Conservation (phyloP, 768 basidiomycete genomes). For the Tylopilus felleus region DNA sequence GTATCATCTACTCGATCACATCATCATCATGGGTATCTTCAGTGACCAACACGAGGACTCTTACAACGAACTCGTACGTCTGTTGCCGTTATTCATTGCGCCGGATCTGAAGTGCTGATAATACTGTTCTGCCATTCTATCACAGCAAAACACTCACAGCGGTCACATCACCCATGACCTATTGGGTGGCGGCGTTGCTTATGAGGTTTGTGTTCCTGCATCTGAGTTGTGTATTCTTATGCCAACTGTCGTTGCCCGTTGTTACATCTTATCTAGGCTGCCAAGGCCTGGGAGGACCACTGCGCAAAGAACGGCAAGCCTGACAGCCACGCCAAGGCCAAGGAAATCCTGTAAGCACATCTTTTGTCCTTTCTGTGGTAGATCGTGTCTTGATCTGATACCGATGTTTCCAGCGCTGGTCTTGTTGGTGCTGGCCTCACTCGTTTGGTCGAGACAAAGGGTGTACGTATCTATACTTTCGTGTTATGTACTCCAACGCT, state of each 20-base stretch:
- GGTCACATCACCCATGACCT: constrained; percentile 11
- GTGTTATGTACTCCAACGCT: background rate
- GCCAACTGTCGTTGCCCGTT: background rate
- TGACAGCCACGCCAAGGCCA: constrained; percentile 18
- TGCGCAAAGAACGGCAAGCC: constrained; percentile 12
- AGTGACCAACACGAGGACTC: background rate
- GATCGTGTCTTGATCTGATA: background rate
- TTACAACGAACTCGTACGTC: constrained; percentile 6
- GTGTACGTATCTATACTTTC: constrained; percentile 5
- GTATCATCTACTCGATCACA: background rate
- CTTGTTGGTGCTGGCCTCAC: constrained; percentile 3
- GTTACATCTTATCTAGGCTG: constrained; percentile 7
- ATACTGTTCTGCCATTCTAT: background rate
- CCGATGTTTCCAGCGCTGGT: constrained; percentile 7
- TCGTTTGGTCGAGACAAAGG: constrained; percentile 18
- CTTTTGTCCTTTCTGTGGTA: background rate
- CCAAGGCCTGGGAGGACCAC: constrained; percentile 20
- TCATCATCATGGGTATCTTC: constrained; percentile 10
- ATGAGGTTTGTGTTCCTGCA: constrained; percentile 11
- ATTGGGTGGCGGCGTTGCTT: constrained; percentile 17
- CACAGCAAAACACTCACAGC: background rate
- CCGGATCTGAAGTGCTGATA: background rate
- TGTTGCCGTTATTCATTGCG: background rate
- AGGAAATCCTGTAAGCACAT: constrained; percentile 16
- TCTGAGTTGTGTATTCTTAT: background rate